Percentiles rank a stretch among this genome's conserved stretches.
These are phyloP conservation scores for Pichia pseudocactophila DNA, from an alignment of 805 yeast species.

Conservation along the genomic window DNA sequence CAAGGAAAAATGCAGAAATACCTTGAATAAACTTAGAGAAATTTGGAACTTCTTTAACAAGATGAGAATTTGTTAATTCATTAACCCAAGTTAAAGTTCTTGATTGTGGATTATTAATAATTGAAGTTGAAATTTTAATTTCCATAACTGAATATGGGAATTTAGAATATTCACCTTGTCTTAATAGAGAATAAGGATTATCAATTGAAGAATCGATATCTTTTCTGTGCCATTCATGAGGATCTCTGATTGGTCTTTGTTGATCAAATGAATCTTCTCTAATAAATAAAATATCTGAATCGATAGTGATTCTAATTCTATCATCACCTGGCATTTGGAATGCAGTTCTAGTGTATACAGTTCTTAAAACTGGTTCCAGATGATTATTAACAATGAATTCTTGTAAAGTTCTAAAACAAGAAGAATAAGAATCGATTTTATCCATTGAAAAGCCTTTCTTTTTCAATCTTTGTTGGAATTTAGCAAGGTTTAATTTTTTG, in stretches of 20 bases:
- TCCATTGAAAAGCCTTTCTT: constrained; percentile 50
- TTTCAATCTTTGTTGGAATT: constrained; percentile 50
- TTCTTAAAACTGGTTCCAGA: constrained; percentile 79
- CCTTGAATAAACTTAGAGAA: constrained; percentile 93
- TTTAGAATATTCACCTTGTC: constrained; percentile 77
- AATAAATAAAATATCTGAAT: constrained; percentile 77
- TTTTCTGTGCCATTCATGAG: constrained; percentile 81
- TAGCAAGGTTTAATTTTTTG: constrained; percentile 29
- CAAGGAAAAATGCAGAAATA: constrained; percentile 76
- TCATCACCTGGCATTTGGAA: constrained; percentile 98
- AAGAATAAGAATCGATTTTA: constrained; percentile 41
- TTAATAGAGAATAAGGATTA: constrained; percentile 60
- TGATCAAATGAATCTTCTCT: constrained; percentile 86
- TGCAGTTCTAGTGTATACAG: constrained; percentile 85
- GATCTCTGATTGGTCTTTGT: constrained; percentile 83
- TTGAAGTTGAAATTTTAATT: constrained; percentile 45
- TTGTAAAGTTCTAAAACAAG: constrained; percentile 53
- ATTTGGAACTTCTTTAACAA: constrained; percentile 89
- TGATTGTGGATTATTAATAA: constrained; percentile 41
- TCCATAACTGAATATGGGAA: constrained; percentile 89
- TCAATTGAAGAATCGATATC: constrained; percentile 76
- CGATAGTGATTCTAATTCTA: constrained; percentile 81
- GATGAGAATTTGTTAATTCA: constrained; percentile 72
- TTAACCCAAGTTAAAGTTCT: constrained; percentile 62
- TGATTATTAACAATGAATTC: constrained; percentile 53